A percentile compares a stretch with the other conserved stretches of the same genome.
Conservation (phyloP, 805 yeast species). For the Candida michaelii region DNA sequence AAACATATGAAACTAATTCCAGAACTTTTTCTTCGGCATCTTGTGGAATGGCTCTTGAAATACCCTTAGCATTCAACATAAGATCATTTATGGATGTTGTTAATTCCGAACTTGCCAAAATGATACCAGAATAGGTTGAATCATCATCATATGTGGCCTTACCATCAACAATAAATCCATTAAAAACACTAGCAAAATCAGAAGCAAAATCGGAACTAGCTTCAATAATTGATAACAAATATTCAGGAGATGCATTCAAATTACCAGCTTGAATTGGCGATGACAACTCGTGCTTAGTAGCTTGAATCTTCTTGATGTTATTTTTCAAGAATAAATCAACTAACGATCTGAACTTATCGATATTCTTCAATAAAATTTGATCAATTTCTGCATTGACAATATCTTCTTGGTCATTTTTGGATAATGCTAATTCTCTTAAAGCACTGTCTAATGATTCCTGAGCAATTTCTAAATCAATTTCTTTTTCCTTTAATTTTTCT, state of each 20-base stretch:
- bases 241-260: conserved; percentile 70
- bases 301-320: conserved; percentile 73
- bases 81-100: conserved; percentile 63
- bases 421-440: conserved; percentile 54
- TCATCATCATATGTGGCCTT: conserved; percentile 42
- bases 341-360: conserved; percentile 48
- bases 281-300: conserved; percentile 63
- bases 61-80: conserved; percentile 67
- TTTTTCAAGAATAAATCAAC: conserved; percentile 72
- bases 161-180: conserved; percentile 75
- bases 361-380: conserved; percentile 46
- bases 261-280: conserved; percentile 85
- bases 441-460: conserved; percentile 80
- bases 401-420: conserved; percentile 48
- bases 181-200: conserved; percentile 77
- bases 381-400: conserved; percentile 62
- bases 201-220: conserved; percentile 69
- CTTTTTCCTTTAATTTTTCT: conserved; percentile 58
- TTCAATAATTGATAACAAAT: conserved; percentile 66
- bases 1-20: conserved; percentile 52
- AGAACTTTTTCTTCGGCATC: conserved; percentile 56
- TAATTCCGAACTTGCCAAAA: conserved; percentile 62
- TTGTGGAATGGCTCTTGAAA: conserved; percentile 52
- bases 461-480: conserved; percentile 74
- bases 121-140: conserved; percentile 61